Percentiles rank a stretch among this genome's conserved stretches.
Conservation (phyloP, 345 rosid species). For the Acer negundo region DNA sequence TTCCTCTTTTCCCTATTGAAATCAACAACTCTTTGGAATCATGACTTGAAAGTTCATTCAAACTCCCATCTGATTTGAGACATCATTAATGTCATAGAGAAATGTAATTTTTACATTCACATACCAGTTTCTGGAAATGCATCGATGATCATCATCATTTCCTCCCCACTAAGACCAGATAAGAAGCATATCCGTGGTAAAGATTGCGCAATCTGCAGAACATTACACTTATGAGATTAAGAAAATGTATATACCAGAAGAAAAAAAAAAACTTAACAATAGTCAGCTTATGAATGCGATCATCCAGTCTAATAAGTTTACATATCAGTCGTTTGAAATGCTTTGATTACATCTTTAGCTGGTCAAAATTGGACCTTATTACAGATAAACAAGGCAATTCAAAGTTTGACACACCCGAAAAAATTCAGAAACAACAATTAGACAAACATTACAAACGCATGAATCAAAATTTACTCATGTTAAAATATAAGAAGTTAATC, state of each 20-base stretch:
- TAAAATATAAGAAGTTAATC: not conserved
- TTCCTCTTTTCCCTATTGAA: not conserved
- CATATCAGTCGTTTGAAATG: not conserved
- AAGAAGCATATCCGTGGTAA: constrained; percentile 81
- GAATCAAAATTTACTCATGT: too few relatives aligned
- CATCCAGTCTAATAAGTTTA: not conserved
- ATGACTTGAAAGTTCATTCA: not conserved
- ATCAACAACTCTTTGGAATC: not conserved
- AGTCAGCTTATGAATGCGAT: not conserved
- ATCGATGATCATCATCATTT: constrained; percentile 93
- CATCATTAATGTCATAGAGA: not conserved
- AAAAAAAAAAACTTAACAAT: not conserved
- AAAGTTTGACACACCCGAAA: not conserved
- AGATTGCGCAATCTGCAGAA: constrained; percentile 57
- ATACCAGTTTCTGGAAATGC: constrained; percentile 82
- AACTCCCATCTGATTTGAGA: not conserved
- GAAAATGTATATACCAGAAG: not conserved
- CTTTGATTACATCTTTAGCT: not conserved
- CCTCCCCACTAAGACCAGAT: constrained; percentile 91
- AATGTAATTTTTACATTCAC: not conserved
- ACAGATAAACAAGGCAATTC: not conserved
- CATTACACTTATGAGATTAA: not conserved
- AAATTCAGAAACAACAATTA: not conserved
- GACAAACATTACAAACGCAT: not conserved
- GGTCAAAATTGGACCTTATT: not conserved